A percentile compares a stretch with the other conserved stretches of the same genome.
Conservation (phyloP, 768 basidiomycete genomes). For the Pleurotus tuoliensis region DNA sequence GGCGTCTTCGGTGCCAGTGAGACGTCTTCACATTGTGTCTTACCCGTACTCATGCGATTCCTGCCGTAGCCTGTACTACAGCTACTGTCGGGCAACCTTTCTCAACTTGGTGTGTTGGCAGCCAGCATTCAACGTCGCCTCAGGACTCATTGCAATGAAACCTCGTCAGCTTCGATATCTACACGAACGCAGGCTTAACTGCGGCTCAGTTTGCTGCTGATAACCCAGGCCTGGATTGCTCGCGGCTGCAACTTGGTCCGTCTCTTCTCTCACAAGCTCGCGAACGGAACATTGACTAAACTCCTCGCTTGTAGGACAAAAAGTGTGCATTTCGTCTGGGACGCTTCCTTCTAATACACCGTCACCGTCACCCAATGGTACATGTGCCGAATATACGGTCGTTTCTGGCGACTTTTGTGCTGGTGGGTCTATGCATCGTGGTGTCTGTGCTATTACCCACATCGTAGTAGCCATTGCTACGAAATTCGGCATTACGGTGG, state of each 20-base stretch:
- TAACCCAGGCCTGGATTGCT: slow-evolving; percentile 15
- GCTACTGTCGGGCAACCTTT: slow-evolving; percentile 12
- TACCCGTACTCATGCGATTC: too few relatives aligned
- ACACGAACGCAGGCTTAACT: slow-evolving; percentile 12
- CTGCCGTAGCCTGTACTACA: slow-evolving; percentile 3
- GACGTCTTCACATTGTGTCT: too few relatives aligned
- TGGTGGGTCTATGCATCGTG: not conserved
- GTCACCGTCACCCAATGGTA: slow-evolving; percentile 11
- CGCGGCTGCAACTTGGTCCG: slow-evolving; percentile 8
- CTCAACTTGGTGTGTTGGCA: slow-evolving; percentile 8
- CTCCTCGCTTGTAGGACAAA: slow-evolving; percentile 9
- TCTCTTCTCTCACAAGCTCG: too few relatives aligned
- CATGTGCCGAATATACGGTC: slow-evolving; percentile 14
- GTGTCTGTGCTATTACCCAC: not conserved
- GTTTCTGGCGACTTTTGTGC: slow-evolving; percentile 12
- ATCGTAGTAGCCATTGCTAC: slow-evolving; percentile 11
- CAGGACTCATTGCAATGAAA: not conserved
- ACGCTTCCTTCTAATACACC: slow-evolving; percentile 11
- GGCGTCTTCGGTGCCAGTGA: too few relatives aligned
- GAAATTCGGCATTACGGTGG: slow-evolving; percentile 15
- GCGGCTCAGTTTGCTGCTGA: slow-evolving; percentile 10
- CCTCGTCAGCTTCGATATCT: slow-evolving; percentile 11
- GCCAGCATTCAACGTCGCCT: not conserved
- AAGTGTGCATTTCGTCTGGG: slow-evolving; percentile 14
- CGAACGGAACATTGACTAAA: too few relatives aligned